Conservation (phyloP, 2,329 filamentous ascomycete species). For the Hirsutella rhossiliensis region DNA sequence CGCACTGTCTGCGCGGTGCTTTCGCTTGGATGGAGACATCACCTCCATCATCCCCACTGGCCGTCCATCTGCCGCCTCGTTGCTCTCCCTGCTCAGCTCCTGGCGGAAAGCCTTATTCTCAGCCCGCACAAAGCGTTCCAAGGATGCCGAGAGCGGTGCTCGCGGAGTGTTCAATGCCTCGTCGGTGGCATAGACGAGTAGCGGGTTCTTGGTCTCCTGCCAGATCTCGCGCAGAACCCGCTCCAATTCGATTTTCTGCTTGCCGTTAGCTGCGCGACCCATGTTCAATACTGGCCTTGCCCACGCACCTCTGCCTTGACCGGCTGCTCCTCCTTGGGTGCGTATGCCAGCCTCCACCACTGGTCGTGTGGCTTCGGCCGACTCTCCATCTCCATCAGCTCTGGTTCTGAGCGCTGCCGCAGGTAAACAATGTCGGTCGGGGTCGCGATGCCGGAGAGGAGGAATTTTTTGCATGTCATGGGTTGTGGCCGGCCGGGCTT, state of each 20-base stretch:
- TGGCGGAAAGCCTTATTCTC: constrained; percentile 41
- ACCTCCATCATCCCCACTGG: constrained; percentile 20
- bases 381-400: constrained; percentile 30
- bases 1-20: constrained; percentile 31
- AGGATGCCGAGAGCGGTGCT: constrained; percentile 23
- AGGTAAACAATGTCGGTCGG: constrained; percentile 35
- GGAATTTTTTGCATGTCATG: constrained; percentile 32
- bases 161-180: constrained; percentile 25
- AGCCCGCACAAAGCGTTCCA: constrained; percentile 33
- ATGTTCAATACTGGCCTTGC: neutral
- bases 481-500: constrained; percentile 22
- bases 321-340: constrained; percentile 24
- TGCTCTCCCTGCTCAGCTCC: constrained; percentile 30
- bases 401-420: constrained; percentile 28
- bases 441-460: constrained; percentile 39
- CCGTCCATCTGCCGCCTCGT: constrained; percentile 9
- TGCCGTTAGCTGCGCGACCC: neutral
- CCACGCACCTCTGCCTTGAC: constrained; percentile 33
- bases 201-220: constrained; percentile 32
- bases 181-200: constrained; percentile 43
- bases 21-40: constrained; percentile 32
- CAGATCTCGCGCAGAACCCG: constrained; percentile 33
- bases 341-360: constrained; percentile 43
- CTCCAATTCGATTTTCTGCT: constrained; percentile 34
- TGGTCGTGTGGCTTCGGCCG: constrained; percentile 26